These are phyloP conservation scores for Larix kaempferi DNA, from an alignment of 75 land plant genomes.

Conservation along the genomic window DNA sequence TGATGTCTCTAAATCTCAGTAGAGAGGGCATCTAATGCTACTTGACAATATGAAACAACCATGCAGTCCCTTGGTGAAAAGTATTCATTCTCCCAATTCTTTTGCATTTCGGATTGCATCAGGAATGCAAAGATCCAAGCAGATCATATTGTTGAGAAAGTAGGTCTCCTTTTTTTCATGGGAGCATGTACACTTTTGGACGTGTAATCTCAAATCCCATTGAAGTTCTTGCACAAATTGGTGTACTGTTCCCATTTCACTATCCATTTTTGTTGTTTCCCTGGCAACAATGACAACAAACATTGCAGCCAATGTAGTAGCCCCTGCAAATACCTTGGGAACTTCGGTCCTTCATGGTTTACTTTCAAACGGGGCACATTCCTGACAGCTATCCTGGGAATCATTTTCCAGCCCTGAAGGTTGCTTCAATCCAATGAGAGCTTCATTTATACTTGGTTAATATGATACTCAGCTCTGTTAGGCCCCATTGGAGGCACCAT, in stretches of 20 bases:
- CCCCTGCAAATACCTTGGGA: slow-evolving; percentile 89
- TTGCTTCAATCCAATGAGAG: slow-evolving; percentile 75
- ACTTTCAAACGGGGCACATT: slow-evolving; percentile 68
- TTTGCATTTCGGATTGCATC: slow-evolving; percentile 53
- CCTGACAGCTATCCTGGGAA: slow-evolving; percentile 63
- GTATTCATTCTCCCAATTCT: background rate
- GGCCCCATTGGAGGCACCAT: slow-evolving; percentile 86
- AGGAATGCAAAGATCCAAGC: slow-evolving; percentile 45
- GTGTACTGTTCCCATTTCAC: slow-evolving; percentile 33
- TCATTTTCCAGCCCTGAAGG: slow-evolving; percentile 83
- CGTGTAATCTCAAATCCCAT: slow-evolving; percentile 72
- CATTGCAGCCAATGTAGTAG: slow-evolving; percentile 94
- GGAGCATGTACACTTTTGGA: slow-evolving; percentile 81
- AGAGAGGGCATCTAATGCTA: background rate
- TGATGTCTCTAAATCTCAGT: too few species aligned
- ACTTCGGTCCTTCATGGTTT: slow-evolving; percentile 60
- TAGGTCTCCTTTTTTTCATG: slow-evolving; percentile 86
- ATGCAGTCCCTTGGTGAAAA: background rate
- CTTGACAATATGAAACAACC: background rate
- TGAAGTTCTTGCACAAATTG: slow-evolving; percentile 62
- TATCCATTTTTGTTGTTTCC: slow-evolving; percentile 68
- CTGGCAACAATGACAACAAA: slow-evolving; percentile 92
- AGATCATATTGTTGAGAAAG: slow-evolving; percentile 77
- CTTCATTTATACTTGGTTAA: slow-evolving; percentile 87
- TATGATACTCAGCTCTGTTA: slow-evolving; percentile 86